phyloP scores from a whole-genome alignment of 2,329 filamentous ascomycete genomes.

The Epichloe scottii region DNA sequence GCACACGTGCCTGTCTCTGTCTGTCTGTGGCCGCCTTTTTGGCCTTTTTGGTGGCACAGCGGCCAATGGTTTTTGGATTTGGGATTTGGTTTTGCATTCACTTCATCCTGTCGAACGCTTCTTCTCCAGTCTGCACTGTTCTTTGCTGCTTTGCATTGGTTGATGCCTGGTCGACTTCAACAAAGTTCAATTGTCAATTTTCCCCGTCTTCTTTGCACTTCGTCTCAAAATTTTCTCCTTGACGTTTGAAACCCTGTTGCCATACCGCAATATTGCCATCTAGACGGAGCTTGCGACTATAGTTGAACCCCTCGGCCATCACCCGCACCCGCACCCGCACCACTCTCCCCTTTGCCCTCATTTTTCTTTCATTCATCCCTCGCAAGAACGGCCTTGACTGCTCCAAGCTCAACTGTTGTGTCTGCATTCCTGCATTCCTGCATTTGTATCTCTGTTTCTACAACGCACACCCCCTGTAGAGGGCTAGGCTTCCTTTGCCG shows the following conservation, averaged over 20 bases:
- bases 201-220: not conserved
- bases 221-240: too few species aligned
- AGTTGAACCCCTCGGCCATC: too few species aligned
- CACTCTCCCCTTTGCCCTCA: not conserved
- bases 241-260: too few species aligned
- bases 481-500: not conserved
- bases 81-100: not conserved
- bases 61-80: not conserved
- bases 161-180: not conserved
- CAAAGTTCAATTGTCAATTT: not conserved
- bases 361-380: not conserved
- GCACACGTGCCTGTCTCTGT: constrained; percentile 1
- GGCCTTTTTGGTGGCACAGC: not conserved
- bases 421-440: not conserved
- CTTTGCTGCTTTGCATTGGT: not conserved
- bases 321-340: too few species aligned
- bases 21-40: not conserved
- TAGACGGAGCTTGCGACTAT: too few species aligned
- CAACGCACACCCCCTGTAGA: not conserved
- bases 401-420: not conserved
- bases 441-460: too few species aligned
- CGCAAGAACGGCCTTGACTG: not conserved
- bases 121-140: not conserved
- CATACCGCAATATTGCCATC: too few species aligned
- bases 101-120: not conserved